These are phyloP conservation scores for Rutstroemia sp. DNA, from an alignment of 2,329 filamentous ascomycete species.

Conservation along the genomic window DNA sequence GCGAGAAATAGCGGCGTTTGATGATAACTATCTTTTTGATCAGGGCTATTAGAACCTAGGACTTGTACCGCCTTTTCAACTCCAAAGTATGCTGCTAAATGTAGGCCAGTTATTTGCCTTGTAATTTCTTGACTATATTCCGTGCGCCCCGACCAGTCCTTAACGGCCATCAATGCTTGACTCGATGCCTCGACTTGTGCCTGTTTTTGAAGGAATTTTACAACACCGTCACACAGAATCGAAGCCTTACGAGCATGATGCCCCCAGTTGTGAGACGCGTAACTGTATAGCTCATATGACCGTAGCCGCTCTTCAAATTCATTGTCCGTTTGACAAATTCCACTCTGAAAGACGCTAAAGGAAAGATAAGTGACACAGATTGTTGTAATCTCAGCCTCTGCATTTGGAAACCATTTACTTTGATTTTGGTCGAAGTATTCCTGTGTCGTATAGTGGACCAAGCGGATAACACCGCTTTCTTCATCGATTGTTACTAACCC, in stretches of 20 bases:
- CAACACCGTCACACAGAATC: accelerated
- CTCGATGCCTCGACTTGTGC: not conserved
- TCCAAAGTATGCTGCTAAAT: constrained; percentile 1
- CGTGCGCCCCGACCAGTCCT: not conserved
- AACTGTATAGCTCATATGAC: not conserved
- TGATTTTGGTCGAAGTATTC: constrained; percentile 23
- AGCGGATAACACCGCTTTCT: constrained; percentile 4
- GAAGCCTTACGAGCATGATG: not conserved
- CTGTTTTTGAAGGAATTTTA: not conserved
- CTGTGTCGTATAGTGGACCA: constrained; percentile 28
- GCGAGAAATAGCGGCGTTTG: not conserved
- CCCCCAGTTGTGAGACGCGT: not conserved
- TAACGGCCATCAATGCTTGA: not conserved
- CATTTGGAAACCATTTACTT: constrained; percentile 12
- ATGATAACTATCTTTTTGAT: not conserved
- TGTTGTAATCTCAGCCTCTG: constrained; percentile 16
- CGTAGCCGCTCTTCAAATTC: constrained; percentile 20
- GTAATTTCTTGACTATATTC: not conserved
- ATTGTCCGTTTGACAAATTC: constrained; percentile 14
- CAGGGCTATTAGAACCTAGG: not conserved
- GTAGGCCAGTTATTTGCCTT: not conserved
- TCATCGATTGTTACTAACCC: constrained; percentile 15
- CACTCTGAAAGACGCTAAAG: constrained; percentile 20
- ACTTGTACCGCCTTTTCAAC: not conserved
- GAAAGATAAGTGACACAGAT: constrained; percentile 28